These are phyloP conservation scores for Myxozyma geophila DNA, from an alignment of 805 yeast species.

Conservation along the genomic window DNA sequence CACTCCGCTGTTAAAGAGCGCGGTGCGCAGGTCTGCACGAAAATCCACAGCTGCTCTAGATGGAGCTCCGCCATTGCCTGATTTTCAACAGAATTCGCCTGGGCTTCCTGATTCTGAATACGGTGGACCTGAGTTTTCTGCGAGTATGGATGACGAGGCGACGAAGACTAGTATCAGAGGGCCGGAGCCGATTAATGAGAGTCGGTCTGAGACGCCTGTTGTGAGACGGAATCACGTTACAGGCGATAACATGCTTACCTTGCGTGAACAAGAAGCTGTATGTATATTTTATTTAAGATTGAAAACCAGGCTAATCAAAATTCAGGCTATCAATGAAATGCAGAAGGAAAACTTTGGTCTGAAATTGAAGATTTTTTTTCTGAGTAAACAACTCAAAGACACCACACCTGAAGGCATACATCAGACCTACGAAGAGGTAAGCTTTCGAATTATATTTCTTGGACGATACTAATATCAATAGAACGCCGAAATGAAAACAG, in stretches of 20 bases:
- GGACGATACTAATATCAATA: not conserved
- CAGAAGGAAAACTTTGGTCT: conserved; percentile 39
- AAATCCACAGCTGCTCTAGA: not conserved
- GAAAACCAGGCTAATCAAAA: not conserved
- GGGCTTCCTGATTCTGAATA: conserved; percentile 21
- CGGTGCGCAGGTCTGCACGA: conserved; percentile 12
- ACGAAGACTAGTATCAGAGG: conserved; percentile 23
- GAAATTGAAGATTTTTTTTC: conserved; percentile 32
- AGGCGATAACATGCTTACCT: conserved; percentile 30
- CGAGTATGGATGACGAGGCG: conserved; percentile 31
- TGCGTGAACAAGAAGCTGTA: conserved; percentile 38
- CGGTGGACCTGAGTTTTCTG: conserved; percentile 9
- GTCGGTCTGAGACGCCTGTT: conserved; percentile 26
- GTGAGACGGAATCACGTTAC: conserved; percentile 5
- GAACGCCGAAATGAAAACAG: conserved; percentile 32
- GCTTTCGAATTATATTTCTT: not conserved
- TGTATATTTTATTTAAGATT: not conserved
- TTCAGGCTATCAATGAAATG: conserved; percentile 33
- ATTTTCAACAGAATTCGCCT: conserved; percentile 18
- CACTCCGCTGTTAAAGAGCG: conserved; percentile 32
- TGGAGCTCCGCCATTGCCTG: conserved; percentile 12
- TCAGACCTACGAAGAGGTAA: conserved; percentile 23
- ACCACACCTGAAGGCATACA: conserved; percentile 33
- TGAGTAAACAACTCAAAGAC: conserved; percentile 26
- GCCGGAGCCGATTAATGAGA: conserved; percentile 1